Base-by-base conservation (phyloP, 805 yeast genomes). In the Groenewaldozyma tartarivorans region DNA sequence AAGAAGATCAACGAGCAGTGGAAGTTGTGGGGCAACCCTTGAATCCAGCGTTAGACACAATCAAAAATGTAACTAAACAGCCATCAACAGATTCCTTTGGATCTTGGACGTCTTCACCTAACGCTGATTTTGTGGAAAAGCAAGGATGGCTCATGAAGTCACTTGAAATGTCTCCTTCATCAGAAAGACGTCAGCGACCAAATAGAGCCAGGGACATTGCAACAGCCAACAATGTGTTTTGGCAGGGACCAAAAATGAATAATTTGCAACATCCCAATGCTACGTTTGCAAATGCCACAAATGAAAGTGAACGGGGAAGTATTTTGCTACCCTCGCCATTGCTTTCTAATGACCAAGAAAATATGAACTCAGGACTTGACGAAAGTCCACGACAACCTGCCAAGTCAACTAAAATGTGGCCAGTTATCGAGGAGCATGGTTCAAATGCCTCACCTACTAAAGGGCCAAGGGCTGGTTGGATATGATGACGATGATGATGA, bases 41-140 rank as follows among this genome's bases (percentile, higher is more conserved):
- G 18, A 17, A 13, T 31, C 34, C 34, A 13, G 15, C 15, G 15
- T 17, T 13, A 17, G 16, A 22, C 6, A 17, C n/a, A 33, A 16
- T 35, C 17, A 24, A 35, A 16, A 22, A 20, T n/a, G 31, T 42
- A n/a, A 20, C 15, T 27, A 33, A 33, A 24, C 43, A 50, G 38
- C 38, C 41, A 13, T 47, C 51, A 4, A 17, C 30, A 19, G 54
- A 50, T 34, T 50, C 54, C 13, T 49, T 51, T 26, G 51, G 47
- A 6, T 44, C 52, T 1, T 49, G 53, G 49, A 20, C 36, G 20
- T 42, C 48, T 9, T 36, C 49, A 6, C 45, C 51, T 7, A 45
- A 44, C 36, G 38, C 49, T 20, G 55, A 53, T 22, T 53, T 53
- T 31, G 48, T 52, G 17, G 56, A 53, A 38, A 51, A 52, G 38